A percentile compares a stretch with the other conserved stretches of the same genome.
Evolutionary conservation across 2,329 filamentous ascomycete genomes (phyloP).

Genomic region (Talaromyces sp.): DNA sequence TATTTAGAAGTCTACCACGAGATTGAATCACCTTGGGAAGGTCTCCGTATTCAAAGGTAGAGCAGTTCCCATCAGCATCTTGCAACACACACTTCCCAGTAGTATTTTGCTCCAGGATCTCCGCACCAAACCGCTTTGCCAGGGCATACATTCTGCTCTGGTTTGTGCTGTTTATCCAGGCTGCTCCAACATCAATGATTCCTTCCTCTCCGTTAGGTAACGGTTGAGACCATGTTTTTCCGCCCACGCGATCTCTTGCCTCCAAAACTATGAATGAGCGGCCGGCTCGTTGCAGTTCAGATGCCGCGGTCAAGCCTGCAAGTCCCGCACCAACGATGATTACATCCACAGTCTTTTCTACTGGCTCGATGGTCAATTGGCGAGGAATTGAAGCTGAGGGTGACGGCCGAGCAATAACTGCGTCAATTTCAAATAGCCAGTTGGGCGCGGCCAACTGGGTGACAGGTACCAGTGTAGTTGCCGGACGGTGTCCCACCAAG

Average conservation of each 20-base stretch:
- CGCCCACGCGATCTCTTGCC: constrained; percentile 42
- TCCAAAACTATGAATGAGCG: constrained; percentile 36
- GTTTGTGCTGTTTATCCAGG: constrained; percentile 36
- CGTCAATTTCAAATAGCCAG: constrained; percentile 43
- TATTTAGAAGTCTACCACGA: neutral
- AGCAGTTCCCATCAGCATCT: constrained; percentile 15
- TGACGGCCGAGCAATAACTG: constrained; percentile 25
- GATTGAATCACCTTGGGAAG: constrained; percentile 8
- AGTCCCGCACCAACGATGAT: constrained; percentile 37
- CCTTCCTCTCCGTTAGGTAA: constrained; percentile 20
- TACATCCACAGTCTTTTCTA: neutral
- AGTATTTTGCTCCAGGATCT: constrained; percentile 29
- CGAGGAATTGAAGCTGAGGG: neutral
- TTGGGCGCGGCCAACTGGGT: constrained; percentile 32
- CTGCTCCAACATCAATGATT: constrained; percentile 31
- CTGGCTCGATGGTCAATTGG: neutral
- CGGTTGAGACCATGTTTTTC: constrained; percentile 32
- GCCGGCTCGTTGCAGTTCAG: constrained; percentile 27
- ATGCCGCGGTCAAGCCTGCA: constrained; percentile 34
- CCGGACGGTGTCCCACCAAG: constrained; percentile 35
- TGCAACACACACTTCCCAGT: constrained; percentile 29
- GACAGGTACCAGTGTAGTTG: constrained; percentile 40
- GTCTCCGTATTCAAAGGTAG: constrained; percentile 19
- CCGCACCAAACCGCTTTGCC: constrained; percentile 25
- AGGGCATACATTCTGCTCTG: constrained; percentile 27